These are phyloP conservation scores for Scleroderma citrinum DNA, from an alignment of 768 basidiomycete genomes.

Conservation along the genomic window DNA sequence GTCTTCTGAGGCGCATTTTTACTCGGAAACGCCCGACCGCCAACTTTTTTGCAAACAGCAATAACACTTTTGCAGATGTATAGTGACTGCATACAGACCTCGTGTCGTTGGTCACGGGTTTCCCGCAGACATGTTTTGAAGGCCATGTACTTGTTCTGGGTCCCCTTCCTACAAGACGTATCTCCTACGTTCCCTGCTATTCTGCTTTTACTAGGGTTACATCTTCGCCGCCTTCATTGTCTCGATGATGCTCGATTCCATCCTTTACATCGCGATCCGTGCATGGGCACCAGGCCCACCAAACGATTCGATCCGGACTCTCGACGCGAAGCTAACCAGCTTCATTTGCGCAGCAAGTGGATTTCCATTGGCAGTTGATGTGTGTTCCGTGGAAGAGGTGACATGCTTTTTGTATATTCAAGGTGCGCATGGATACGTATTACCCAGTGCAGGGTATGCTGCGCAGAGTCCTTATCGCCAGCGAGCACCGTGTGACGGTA, in stretches of 20 bases:
- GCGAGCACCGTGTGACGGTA: conserved; percentile 72
- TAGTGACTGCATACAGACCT: too few relatives aligned
- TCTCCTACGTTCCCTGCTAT: too few relatives aligned
- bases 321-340: conserved; percentile 65
- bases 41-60: too few relatives aligned
- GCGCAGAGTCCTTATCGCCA: conserved; percentile 56
- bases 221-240: conserved; percentile 81
- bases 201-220: conserved; percentile 69
- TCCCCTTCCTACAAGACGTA: conserved; percentile 64
- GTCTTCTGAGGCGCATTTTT: too few relatives aligned
- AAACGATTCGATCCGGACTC: conserved; percentile 37
- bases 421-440: conserved; percentile 75
- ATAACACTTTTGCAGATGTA: too few relatives aligned
- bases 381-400: conserved; percentile 38
- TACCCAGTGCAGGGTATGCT: conserved; percentile 76
- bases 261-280: conserved; percentile 54
- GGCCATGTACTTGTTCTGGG: conserved; percentile 86
- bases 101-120: conserved; percentile 54
- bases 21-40: too few relatives aligned
- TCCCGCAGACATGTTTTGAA: conserved; percentile 78
- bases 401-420: conserved; percentile 67
- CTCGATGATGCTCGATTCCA: conserved; percentile 75
- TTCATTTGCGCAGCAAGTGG: conserved; percentile 56
- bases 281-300: conserved; percentile 25
- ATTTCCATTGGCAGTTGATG: conserved; percentile 46